Conservation (phyloP, 2,329 filamentous ascomycete species). For the Teratosphaeria viscida region DNA sequence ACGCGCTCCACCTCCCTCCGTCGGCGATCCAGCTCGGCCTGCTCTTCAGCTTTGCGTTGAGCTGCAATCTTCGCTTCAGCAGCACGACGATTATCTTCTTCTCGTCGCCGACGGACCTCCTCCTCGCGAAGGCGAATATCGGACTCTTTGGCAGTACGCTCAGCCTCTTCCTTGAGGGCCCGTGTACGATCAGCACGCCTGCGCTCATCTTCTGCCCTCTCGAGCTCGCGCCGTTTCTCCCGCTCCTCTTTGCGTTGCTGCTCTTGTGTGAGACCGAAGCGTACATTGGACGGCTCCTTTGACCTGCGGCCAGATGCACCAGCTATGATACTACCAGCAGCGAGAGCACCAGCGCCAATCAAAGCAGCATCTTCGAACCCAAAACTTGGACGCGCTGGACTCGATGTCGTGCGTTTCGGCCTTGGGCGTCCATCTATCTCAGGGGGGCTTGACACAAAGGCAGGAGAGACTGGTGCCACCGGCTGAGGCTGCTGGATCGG, state of each 20-base stretch:
- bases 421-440: slow-evolving; percentile 34
- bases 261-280: slow-evolving; percentile 48
- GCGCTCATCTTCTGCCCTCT: slow-evolving; percentile 17
- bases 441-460: slow-evolving; percentile 15
- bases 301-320: slow-evolving; percentile 15
- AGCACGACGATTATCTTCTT: slow-evolving; percentile 17
- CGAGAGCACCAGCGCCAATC: slow-evolving; percentile 32
- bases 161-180: slow-evolving; percentile 26
- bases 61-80: slow-evolving; percentile 5
- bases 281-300: slow-evolving; percentile 37
- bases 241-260: slow-evolving; percentile 32
- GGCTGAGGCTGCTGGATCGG: slow-evolving; percentile 81
- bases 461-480: slow-evolving; percentile 50
- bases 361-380: slow-evolving; percentile 30
- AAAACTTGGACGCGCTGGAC: slow-evolving; percentile 15
- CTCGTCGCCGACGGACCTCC: slow-evolving; percentile 14
- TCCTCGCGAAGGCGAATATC: slow-evolving; percentile 15
- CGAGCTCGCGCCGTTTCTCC: slow-evolving; percentile 7
- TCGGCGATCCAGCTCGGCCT: slow-evolving; percentile 7
- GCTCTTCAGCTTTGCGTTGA: slow-evolving; percentile 6
- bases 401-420: slow-evolving; percentile 27
- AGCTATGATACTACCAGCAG: slow-evolving; percentile 25
- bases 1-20: slow-evolving; percentile 2
- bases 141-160: slow-evolving; percentile 15
- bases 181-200: slow-evolving; percentile 23